phyloP scores from a whole-genome alignment of 176 grass and related monocot species.

The Paspalum notatum region DNA sequence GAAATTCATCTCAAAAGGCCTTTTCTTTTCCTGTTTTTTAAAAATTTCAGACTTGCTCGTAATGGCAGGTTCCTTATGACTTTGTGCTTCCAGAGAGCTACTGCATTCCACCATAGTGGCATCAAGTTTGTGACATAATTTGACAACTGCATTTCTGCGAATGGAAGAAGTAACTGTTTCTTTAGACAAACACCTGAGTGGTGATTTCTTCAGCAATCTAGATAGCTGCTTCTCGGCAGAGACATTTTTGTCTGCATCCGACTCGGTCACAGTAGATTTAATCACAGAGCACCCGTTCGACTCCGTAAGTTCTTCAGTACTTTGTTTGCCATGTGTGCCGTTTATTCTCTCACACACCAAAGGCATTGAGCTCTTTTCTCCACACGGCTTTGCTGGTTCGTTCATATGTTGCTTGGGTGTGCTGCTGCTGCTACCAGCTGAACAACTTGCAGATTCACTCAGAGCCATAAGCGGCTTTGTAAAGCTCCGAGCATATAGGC shows the following conservation, averaged over 20 bases:
- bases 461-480: background rate
- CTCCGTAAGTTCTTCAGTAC: background rate
- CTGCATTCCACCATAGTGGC: background rate
- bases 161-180: constrained; percentile 48
- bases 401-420: background rate
- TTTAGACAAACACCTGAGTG: background rate
- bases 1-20: constrained; percentile 72
- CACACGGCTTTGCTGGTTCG: background rate
- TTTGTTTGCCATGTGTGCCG: too few species aligned
- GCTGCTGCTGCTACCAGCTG: background rate
- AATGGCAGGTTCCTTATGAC: background rate
- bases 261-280: background rate
- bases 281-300: background rate
- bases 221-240: background rate
- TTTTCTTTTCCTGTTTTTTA: constrained; percentile 45
- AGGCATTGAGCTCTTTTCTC: too few species aligned
- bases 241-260: background rate
- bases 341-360: too few species aligned
- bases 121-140: constrained; percentile 13
- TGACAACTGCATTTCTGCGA: constrained; percentile 17
- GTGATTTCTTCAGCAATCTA: background rate
- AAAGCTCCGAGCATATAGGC: background rate
- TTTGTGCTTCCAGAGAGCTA: constrained; percentile 7
- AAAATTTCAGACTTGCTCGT: background rate
- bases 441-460: background rate